Percentiles rank a stretch among this genome's conserved stretches.
phyloP scores from a whole-genome alignment of 345 rosid genomes.

The Salix koriyanagi region DNA sequence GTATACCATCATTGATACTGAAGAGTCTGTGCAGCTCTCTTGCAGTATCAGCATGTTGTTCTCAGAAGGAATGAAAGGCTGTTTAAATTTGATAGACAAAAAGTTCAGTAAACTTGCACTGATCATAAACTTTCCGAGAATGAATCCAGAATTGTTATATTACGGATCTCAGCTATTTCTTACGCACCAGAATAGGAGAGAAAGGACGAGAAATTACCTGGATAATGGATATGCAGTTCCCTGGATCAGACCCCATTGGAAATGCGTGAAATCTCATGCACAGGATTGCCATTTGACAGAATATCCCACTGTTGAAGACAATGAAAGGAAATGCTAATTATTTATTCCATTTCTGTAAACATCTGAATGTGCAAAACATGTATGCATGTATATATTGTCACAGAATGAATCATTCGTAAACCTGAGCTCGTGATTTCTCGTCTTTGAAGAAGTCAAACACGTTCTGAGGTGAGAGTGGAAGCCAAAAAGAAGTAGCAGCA shows the following conservation, averaged over 20 bases:
- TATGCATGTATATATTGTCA: neutral
- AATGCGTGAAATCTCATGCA: slow-evolving; percentile 43
- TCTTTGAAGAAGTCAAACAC: slow-evolving; percentile 46
- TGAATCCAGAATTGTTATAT: neutral
- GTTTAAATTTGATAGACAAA: neutral
- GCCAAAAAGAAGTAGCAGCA: slow-evolving; percentile 61
- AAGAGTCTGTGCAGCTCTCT: slow-evolving; percentile 47
- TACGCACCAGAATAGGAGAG: neutral
- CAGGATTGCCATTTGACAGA: slow-evolving; percentile 36
- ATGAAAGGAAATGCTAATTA: neutral
- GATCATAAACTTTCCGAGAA: neutral
- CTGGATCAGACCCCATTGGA: slow-evolving; percentile 38
- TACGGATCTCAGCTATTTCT: neutral
- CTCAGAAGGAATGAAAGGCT: slow-evolving; percentile 26
- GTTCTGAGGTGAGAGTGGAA: slow-evolving; percentile 41
- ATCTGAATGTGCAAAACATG: neutral
- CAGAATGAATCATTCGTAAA: slow-evolving; percentile 1
- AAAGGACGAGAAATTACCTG: slow-evolving; percentile 28
- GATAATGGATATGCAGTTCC: slow-evolving; percentile 44
- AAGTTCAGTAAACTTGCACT: neutral
- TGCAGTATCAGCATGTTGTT: slow-evolving; percentile 50
- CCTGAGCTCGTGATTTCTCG: slow-evolving; percentile 42
- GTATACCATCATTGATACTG: slow-evolving; percentile 51
- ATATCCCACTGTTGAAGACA: slow-evolving; percentile 64
- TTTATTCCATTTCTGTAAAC: too few relatives aligned